Evolutionary conservation across 2,329 filamentous ascomycete species (phyloP), one percentile per base, ranked within the genome.

Genomic region (Diaporthe citrichinensis): DNA sequence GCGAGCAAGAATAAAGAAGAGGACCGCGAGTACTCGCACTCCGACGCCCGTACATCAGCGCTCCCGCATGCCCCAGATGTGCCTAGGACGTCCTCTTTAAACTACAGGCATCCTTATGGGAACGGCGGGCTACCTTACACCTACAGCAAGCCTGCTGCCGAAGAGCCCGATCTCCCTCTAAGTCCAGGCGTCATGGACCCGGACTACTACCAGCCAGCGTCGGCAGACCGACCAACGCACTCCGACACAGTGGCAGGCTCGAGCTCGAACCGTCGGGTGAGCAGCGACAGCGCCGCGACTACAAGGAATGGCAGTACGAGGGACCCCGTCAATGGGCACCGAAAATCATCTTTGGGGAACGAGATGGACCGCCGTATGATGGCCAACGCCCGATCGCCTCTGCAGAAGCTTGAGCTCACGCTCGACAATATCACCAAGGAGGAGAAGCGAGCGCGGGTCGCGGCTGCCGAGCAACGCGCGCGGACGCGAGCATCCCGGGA

Each of bases 381-480:
- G 85, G 94, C 96, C 81, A 90, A 93, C 74, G 94, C 97, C 82
- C 92, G 94, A 80, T 98, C 96, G 78, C 97, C 97, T 71, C 89
- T 99, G 71, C 96, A 99, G 84, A 97, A 93, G 86, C 90, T 99
- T 79, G 96, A 99, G 87, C 91, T 94, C 81, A 97, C 95, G 80
- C 90, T 98, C 81, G 94, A 94, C 84, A 95, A 94, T 85, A 96
- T 98, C 84, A 98, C 94, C 83, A 98, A 98, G 84, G 96, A 98
- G 85, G 96, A 98, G 84, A 97, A 98, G 84, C 91, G 96, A 78
- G 95, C 95, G 12, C 90, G 95, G 62, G 92, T 96, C 6, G 91
- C 95, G 82, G 94, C 96, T 80, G 95, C 95, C 8, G 96, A 98
- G 83, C 89, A 92, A 79, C 90, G 91, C 58, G 90, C 93, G 25